Evolutionary conservation across 2,329 filamentous ascomycete species (phyloP), one percentile per base, ranked within the genome.

Genomic region (Paraphaeosphaeria sporulosa): DNA sequence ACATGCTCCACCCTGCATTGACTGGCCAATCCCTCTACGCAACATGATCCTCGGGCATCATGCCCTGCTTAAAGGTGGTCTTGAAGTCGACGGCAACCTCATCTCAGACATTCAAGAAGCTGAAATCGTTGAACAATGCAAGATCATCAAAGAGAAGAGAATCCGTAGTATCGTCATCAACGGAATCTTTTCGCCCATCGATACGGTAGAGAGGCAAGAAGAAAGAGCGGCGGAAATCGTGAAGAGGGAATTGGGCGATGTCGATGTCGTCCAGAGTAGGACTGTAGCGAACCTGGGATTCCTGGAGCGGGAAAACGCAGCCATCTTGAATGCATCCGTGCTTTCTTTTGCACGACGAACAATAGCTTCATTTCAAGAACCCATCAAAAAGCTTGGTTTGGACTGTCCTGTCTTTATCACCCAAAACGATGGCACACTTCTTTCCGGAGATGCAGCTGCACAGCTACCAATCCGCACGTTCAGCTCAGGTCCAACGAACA

Each of bases 141-240:
- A 67, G 5, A 74, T 76, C 21, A 82, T 83, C 64, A 80, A 79
- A 66, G 76, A 78, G 40, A 78, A 79, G 23, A 78, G 78, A 1
- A 73, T 84, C 54, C 76, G 72, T 21, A 80, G 79, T 42, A 76
- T 89, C 1, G 86, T 87, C 0, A 76, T 89, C 4, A 82, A 84
- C 4, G 86, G 86, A 1, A 81, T 87, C 9, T 88, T 86, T 72
- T 85, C 83, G 9, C 85, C 86, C 0, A 84, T 87, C 25, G 86
- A 89, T 67, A 81, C 83, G 10, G 64, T 79, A 3, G 82, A 82
- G 65, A 73, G 72, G 44, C 86, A 88, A 68, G 86, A 87, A 71
- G 76, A 83, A 42, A 72, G 78, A 3, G 84, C 83, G 3, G 78
- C 79, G 3, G 74, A 77, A 2, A 83, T 87, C 44, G 74, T 87